Evolutionary conservation across 257 asterid species (phyloP).

Genomic region (Nicotiana tabacum): DNA sequence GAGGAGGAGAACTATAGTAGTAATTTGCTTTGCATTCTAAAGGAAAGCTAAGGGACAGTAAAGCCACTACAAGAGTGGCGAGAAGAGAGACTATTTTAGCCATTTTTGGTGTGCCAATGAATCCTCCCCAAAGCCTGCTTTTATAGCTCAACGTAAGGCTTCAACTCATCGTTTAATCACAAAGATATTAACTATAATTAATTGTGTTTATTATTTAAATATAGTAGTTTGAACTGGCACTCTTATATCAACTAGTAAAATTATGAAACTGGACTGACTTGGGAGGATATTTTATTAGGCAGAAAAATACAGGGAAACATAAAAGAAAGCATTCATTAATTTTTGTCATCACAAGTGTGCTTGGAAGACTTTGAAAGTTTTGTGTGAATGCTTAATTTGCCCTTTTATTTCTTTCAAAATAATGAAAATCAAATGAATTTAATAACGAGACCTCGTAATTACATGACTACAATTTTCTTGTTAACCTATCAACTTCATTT

Average conservation of each 20-base stretch:
- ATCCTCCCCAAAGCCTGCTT: background rate
- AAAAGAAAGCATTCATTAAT: background rate
- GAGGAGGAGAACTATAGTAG: slow-evolving; percentile 14
- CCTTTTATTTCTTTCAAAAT: background rate
- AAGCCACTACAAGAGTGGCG: slow-evolving; percentile 17
- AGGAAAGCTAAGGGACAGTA: slow-evolving; percentile 12
- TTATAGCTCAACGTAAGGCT: slow-evolving; percentile 1
- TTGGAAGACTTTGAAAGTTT: background rate
- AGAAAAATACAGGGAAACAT: background rate
- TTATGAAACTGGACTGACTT: background rate
- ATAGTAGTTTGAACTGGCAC: background rate
- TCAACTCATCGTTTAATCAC: background rate
- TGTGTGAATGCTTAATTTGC: background rate
- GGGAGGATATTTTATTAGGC: background rate
- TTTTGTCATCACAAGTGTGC: background rate
- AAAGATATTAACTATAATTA: background rate
- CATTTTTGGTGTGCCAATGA: slow-evolving; percentile 3
- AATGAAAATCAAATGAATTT: background rate
- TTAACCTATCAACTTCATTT: background rate
- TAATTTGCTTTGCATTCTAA: slow-evolving; percentile 10
- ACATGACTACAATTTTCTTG: background rate
- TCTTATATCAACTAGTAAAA: background rate
- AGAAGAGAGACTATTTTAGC: slow-evolving; percentile 12
- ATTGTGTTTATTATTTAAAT: background rate
- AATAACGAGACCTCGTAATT: background rate